Percentiles rank a stretch among this genome's conserved stretches.
Evolutionary conservation across 257 asterid species (phyloP).

Genomic region (Nicotiana tomentosiformis): DNA sequence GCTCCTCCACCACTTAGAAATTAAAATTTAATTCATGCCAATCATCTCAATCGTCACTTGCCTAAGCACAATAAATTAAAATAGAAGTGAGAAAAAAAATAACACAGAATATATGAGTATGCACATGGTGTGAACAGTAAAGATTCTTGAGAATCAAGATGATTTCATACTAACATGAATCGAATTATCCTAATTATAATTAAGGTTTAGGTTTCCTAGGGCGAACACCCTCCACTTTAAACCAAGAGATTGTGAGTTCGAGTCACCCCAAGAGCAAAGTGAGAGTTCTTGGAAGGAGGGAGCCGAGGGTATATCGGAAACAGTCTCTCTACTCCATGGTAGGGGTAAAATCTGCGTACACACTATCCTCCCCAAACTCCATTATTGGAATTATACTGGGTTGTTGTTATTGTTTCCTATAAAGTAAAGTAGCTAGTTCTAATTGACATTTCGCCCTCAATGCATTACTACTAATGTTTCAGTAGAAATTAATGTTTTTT

Average conservation of each 20-base stretch:
- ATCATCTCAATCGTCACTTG: background rate
- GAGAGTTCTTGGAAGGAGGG: too few relatives aligned
- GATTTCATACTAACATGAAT: background rate
- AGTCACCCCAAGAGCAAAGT: too few relatives aligned
- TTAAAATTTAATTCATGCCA: background rate
- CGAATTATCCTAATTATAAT: background rate
- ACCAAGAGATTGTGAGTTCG: too few relatives aligned
- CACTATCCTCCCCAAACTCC: too few relatives aligned
- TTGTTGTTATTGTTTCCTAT: too few relatives aligned
- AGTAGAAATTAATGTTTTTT: background rate
- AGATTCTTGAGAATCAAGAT: background rate
- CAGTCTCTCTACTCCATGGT: too few relatives aligned
- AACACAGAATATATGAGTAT: background rate
- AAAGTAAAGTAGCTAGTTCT: background rate
- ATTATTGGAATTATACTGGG: too few relatives aligned
- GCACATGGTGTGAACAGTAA: slow-evolving; percentile 7
- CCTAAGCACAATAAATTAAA: background rate
- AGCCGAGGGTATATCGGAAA: too few relatives aligned
- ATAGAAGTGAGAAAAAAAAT: background rate
- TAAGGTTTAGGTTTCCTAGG: background rate
- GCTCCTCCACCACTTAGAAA: background rate
- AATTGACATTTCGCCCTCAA: background rate
- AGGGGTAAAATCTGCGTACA: too few relatives aligned
- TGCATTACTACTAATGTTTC: background rate
- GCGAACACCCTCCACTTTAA: too few relatives aligned